Percentiles rank a stretch among this genome's conserved stretches.
These are phyloP conservation scores for Nepenthes gracilis DNA, from an alignment of 148 eudicot genomes.

Conservation along the genomic window DNA sequence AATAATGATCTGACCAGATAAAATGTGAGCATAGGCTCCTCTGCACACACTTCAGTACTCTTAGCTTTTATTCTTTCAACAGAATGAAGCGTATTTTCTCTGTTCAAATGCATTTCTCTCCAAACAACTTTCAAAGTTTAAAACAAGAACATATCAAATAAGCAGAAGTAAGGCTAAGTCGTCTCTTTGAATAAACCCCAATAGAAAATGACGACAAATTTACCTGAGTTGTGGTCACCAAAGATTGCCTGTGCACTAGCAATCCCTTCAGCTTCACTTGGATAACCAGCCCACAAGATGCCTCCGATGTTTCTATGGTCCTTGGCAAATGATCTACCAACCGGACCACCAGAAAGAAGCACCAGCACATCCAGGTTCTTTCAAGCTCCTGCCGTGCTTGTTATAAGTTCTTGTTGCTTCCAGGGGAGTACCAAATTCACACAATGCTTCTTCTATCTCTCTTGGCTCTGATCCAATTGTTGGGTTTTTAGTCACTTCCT, in stretches of 20 bases:
- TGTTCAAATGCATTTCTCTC: too few species aligned
- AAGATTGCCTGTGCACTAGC: constrained; percentile 47
- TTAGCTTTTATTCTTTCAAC: too few species aligned
- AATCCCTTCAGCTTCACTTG: constrained; percentile 54
- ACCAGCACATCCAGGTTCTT: constrained; percentile 47
- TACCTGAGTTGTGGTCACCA: constrained; percentile 56
- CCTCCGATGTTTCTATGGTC: constrained; percentile 34
- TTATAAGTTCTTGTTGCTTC: constrained; percentile 31
- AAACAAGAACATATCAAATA: too few species aligned
- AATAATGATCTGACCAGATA: too few species aligned
- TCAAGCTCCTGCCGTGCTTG: constrained; percentile 25
- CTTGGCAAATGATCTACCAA: constrained; percentile 31
- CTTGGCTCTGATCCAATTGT: constrained; percentile 29
- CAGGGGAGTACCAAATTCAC: constrained; percentile 36
- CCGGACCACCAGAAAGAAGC: constrained; percentile 43
- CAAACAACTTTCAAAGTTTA: too few species aligned
- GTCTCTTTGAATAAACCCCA: background rate
- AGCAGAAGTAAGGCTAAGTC: too few species aligned
- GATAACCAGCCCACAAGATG: constrained; percentile 65
- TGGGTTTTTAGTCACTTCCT: too few species aligned
- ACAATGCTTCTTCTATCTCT: constrained; percentile 39
- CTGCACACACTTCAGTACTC: too few species aligned
- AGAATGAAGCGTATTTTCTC: too few species aligned
- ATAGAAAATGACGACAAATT: background rate
- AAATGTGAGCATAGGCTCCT: too few species aligned